Evolutionary conservation across 192 early-diverging fungal species (phyloP), one percentile per base, ranked within the genome.

Genomic region (Coemansia sp.): DNA sequence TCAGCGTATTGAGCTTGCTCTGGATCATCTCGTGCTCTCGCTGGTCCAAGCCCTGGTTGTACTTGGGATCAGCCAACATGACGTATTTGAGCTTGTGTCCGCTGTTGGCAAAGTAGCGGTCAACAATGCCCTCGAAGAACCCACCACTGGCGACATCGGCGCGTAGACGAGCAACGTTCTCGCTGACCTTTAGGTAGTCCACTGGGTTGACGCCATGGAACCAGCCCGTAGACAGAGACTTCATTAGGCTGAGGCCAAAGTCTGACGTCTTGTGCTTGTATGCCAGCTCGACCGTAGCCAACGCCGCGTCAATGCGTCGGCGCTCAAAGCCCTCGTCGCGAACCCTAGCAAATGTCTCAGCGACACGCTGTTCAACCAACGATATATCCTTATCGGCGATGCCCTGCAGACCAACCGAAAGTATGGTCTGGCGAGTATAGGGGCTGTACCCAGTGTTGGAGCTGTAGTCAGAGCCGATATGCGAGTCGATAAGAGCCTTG

Each of bases 341-440:
- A 14, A 87, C 89, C 25, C 86, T 65, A 4, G 89, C 80, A 39
- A 98, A 84, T 7, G 94, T 92, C 39, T 86, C 75, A 44, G 72
- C 75, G 31, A 98, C 90, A 0, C 81, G 89, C 17, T 87, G 71
- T 74, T 96, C 89, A 15, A 95, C 75, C 41, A 63, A 23, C 4
- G 82, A 61, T 19, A 92, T 85, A 73, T 96, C 91, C 19, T 62
- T 67, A 37, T 86, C 85, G 2, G 85, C 64, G 59, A 96, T 90
- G 5, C 96, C 96, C 67, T 97, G 95, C 53, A 98, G 72, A 5
- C 96, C 96, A 66, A 98, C 88, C 0, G 93, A 90, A 8, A 98
- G 72, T n/a, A 80, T 86, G 68, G 86, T 87, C 32, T 85, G 77
- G 53, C 74, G 72, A 19, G 69, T 74, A 38, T 58, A 89, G 34